These are phyloP conservation scores for Aspergillus ochraceus DNA, from an alignment of 2,329 filamentous ascomycete species.

Conservation along the genomic window DNA sequence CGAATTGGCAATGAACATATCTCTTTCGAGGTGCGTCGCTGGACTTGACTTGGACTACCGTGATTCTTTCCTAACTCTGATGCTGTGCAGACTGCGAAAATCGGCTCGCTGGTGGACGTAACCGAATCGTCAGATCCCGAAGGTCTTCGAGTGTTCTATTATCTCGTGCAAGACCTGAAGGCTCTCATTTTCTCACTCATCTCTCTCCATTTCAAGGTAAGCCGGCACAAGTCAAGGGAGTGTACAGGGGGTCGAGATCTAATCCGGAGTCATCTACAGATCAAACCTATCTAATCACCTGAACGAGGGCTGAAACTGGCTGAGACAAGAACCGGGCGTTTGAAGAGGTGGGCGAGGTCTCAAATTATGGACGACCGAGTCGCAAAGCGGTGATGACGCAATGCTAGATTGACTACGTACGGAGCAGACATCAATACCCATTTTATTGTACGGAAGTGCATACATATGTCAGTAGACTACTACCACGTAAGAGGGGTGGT, in stretches of 20 bases:
- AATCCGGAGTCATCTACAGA: conserved; percentile 35
- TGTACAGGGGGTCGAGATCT: neutral
- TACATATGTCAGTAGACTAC: no score
- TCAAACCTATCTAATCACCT: conserved; percentile 50
- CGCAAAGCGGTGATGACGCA: conserved; percentile 8
- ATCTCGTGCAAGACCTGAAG: conserved; percentile 95
- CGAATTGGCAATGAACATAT: conserved; percentile 93
- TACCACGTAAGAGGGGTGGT: no score
- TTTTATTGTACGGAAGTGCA: no score
- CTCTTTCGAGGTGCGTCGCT: conserved; percentile 76
- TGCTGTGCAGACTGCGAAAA: conserved; percentile 80
- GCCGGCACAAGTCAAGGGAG: neutral
- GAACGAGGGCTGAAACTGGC: neutral
- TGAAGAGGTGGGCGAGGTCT: neutral
- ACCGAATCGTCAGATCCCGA: conserved; percentile 95
- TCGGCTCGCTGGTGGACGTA: conserved; percentile 93
- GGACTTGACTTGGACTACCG: neutral
- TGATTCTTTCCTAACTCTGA: neutral
- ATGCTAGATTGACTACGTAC: conserved; percentile 1
- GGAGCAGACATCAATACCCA: conserved; percentile 6
- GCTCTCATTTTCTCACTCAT: conserved; percentile 96
- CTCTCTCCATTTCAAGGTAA: conserved; percentile 90
- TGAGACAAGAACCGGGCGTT: neutral
- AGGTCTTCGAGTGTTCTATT: conserved; percentile 96
- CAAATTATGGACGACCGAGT: neutral